A percentile compares a stretch with the other conserved stretches of the same genome.
Conservation (phyloP, 2,329 filamentous ascomycete species). For the Ophiostoma pallidulum region DNA sequence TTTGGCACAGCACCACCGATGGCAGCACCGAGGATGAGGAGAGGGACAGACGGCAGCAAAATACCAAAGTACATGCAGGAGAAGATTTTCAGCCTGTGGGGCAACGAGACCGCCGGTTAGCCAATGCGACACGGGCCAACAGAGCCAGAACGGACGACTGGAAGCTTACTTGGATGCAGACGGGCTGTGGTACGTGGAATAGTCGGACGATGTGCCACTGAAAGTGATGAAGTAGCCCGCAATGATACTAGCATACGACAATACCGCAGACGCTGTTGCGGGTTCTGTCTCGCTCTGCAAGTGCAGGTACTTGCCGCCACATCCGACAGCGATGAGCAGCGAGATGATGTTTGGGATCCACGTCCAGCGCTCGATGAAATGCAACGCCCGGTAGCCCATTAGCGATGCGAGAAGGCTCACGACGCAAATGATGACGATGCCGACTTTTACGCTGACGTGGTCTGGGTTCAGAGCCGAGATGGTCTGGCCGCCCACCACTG, state of each 20-base stretch:
- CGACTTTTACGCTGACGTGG: conserved; percentile 41
- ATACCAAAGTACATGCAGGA: conserved; percentile 44
- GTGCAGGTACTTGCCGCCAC: conserved; percentile 39
- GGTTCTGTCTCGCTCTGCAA: conserved; percentile 34
- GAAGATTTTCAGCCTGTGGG: conserved; percentile 30
- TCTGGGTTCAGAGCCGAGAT: conserved; percentile 38
- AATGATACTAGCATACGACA: conserved; percentile 37
- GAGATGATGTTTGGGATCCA: conserved; percentile 47
- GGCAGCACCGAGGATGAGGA: conserved; percentile 40
- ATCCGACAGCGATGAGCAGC: conserved; percentile 42
- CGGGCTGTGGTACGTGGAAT: conserved; percentile 45
- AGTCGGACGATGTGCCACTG: conserved; percentile 46
- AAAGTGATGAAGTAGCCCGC: conserved; percentile 47
- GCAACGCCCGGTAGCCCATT: conserved; percentile 44
- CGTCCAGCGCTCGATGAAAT: conserved; percentile 45
- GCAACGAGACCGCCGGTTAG: conserved; percentile 3
- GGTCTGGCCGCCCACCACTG: conserved; percentile 46
- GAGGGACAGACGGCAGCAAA: conserved; percentile 37
- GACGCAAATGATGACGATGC: conserved; percentile 46
- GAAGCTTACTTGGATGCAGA: conserved; percentile 29
- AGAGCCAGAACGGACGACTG: not conserved
- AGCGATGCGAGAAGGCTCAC: conserved; percentile 45
- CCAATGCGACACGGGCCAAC: too few species aligned
- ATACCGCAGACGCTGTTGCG: conserved; percentile 28
- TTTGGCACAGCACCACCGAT: conserved; percentile 41